Conservation (phyloP, 768 basidiomycete genomes). For the Amanita molliuscula region DNA sequence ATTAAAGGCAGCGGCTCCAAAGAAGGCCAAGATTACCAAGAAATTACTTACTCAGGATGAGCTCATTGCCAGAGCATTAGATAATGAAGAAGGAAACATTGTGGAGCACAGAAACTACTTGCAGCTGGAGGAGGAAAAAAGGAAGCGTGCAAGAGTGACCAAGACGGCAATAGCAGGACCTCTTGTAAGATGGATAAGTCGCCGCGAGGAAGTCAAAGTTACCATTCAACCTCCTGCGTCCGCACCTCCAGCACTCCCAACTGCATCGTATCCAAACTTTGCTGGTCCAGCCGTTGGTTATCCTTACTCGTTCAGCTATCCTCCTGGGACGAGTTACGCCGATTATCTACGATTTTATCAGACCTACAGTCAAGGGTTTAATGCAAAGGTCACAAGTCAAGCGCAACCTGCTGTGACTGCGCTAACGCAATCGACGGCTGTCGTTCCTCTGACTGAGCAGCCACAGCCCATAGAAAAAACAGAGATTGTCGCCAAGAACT, state of each 20-base stretch:
- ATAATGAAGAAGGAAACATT: slow-evolving; percentile 81
- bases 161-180: slow-evolving; percentile 57
- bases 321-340: background rate
- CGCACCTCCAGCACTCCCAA: slow-evolving; percentile 11
- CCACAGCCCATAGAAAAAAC: slow-evolving; percentile 25
- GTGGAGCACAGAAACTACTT: slow-evolving; percentile 73
- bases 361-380: background rate
- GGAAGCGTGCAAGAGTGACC: slow-evolving; percentile 54
- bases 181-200: slow-evolving; percentile 62
- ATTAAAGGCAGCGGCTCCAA: slow-evolving; percentile 46
- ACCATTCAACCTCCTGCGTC: slow-evolving; percentile 24
- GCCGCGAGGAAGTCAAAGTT: slow-evolving; percentile 45
- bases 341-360: background rate
- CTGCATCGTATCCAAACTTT: slow-evolving; percentile 4
- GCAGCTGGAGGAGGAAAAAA: slow-evolving; percentile 71
- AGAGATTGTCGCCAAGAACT: slow-evolving; percentile 52
- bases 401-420: slow-evolving; percentile 1
- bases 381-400: background rate
- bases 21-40: slow-evolving; percentile 43
- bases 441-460: slow-evolving; percentile 7
- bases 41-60: slow-evolving; percentile 69
- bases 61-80: slow-evolving; percentile 71
- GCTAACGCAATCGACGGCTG: background rate
- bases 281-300: background rate
- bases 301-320: background rate